Conservation (phyloP, 1,139 yeast species). For the Kazachstania sp. region DNA sequence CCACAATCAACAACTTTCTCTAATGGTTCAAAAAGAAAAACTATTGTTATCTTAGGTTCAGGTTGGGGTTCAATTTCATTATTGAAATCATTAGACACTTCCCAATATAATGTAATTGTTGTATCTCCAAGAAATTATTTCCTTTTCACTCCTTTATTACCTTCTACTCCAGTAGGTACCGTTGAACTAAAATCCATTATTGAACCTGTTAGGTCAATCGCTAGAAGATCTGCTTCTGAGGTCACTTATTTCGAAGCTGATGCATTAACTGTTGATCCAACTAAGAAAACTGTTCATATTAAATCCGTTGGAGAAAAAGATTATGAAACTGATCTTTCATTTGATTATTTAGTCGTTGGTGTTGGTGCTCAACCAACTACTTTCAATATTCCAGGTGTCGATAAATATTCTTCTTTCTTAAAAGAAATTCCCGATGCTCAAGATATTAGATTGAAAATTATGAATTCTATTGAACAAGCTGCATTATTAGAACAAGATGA, state of each 20-base stretch:
- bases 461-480: slow-evolving; percentile 80
- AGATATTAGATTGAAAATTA: slow-evolving; percentile 63
- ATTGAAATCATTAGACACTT: slow-evolving; percentile 75
- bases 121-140: slow-evolving; percentile 93
- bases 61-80: slow-evolving; percentile 91
- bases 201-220: slow-evolving; percentile 73
- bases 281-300: slow-evolving; percentile 51
- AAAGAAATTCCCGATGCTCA: slow-evolving; percentile 83
- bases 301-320: slow-evolving; percentile 24
- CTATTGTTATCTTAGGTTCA: slow-evolving; percentile 80
- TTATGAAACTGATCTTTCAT: slow-evolving; percentile 45
- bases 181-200: slow-evolving; percentile 82
- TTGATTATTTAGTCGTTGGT: slow-evolving; percentile 78
- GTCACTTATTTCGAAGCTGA: slow-evolving; percentile 87
- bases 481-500: slow-evolving; percentile 65
- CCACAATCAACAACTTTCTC: slow-evolving; percentile 52
- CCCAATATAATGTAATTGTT: slow-evolving; percentile 77
- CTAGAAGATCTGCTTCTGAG: slow-evolving; percentile 65
- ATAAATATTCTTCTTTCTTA: slow-evolving; percentile 73
- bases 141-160: slow-evolving; percentile 85
- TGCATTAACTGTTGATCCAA: slow-evolving; percentile 74
- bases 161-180: slow-evolving; percentile 91
- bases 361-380: slow-evolving; percentile 92
- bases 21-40: slow-evolving; percentile 72
- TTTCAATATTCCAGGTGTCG: slow-evolving; percentile 88